phyloP scores from a whole-genome alignment of 1,284 basidiomycete genomes.

The Microbotryum intermedium region DNA sequence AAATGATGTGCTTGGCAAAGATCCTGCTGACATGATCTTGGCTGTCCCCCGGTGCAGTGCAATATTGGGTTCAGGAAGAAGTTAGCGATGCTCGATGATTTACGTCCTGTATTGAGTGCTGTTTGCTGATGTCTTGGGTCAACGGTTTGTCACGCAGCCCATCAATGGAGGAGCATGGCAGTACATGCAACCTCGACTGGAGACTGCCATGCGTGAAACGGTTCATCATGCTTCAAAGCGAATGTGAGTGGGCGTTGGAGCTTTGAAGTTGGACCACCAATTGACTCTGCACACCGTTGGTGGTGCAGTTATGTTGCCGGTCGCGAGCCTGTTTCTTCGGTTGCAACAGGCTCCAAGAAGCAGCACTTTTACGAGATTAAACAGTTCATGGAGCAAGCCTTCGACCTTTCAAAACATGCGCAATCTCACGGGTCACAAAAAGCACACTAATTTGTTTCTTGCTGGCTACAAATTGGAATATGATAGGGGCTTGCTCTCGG shows the following conservation, averaged over 20 bases:
- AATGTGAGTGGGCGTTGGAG: conserved; percentile 41
- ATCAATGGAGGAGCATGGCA: conserved; percentile 59
- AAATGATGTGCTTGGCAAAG: conserved; percentile 44
- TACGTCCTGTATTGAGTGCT: background rate
- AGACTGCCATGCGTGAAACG: conserved; percentile 54
- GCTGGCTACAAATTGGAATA: background rate
- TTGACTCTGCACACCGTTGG: no score
- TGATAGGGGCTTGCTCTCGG: background rate
- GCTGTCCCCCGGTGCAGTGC: background rate
- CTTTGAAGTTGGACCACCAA: no score
- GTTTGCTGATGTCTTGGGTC: background rate
- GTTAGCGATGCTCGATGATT: no score
- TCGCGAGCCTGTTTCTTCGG: conserved; percentile 53
- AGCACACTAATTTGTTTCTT: background rate
- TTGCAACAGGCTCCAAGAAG: conserved; percentile 53
- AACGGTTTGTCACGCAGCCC: conserved; percentile 13
- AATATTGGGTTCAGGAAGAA: conserved; percentile 31
- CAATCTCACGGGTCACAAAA: conserved; percentile 8
- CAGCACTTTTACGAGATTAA: conserved; percentile 28
- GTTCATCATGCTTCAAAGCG: conserved; percentile 84
- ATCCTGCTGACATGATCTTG: conserved; percentile 54
- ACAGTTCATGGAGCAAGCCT: conserved; percentile 25
- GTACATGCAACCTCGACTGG: conserved; percentile 55
- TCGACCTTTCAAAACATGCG: conserved; percentile 22
- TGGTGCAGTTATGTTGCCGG: conserved; percentile 48